These are phyloP conservation scores for Rhizophora apiculata DNA, from an alignment of 345 rosid species.

Conservation along the genomic window DNA sequence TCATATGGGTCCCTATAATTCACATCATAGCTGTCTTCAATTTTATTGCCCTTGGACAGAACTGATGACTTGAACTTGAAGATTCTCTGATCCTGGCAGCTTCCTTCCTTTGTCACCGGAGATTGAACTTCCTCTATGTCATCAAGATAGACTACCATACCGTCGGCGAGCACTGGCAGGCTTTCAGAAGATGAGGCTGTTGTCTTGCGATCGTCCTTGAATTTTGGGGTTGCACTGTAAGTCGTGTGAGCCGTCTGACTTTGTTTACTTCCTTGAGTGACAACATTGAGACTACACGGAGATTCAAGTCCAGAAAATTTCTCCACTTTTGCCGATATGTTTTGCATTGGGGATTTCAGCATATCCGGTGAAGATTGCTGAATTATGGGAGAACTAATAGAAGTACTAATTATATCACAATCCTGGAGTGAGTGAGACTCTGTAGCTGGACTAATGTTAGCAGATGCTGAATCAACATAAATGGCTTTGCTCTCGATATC, in stretches of 20 bases:
- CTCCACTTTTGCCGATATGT: conserved; percentile 8
- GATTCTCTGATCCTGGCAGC: conserved; percentile 45
- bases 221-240: not conserved
- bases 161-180: conserved; percentile 31
- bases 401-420: conserved; percentile 20
- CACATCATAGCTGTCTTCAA: conserved; percentile 6
- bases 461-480: conserved; percentile 17
- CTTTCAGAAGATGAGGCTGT: conserved; percentile 42
- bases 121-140: conserved; percentile 51
- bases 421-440: conserved; percentile 2
- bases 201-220: conserved; percentile 9
- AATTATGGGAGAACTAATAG: conserved; percentile 22
- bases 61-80: conserved; percentile 51
- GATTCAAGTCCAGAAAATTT: conserved; percentile 1
- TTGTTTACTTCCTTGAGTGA: conserved; percentile 10
- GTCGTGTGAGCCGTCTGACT: conserved; percentile 3
- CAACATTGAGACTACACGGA: not conserved
- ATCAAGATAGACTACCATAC: conserved; percentile 44
- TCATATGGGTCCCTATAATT: conserved; percentile 19
- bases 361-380: conserved; percentile 32
- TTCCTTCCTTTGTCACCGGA: conserved; percentile 22
- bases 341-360: conserved; percentile 6
- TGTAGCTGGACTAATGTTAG: not conserved
- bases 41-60: not conserved
- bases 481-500: not conserved